phyloP scores from a whole-genome alignment of 306 rosid species.

The Begonia loranthoides region DNA sequence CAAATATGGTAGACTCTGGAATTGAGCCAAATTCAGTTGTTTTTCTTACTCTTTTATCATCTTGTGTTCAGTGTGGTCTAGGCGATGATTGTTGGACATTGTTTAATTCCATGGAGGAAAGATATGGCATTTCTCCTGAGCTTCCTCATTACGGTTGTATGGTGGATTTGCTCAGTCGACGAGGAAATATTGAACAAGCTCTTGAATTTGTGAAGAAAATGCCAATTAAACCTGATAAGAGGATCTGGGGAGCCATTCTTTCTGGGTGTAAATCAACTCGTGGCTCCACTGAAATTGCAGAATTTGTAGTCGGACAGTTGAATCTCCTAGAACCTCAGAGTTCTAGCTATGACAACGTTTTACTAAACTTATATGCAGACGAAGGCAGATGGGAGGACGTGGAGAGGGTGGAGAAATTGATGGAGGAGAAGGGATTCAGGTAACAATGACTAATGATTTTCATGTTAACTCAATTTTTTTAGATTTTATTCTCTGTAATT shows the following conservation, averaged over 20 bases:
- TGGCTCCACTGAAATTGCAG: slow-evolving; percentile 7
- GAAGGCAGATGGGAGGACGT: slow-evolving; percentile 6
- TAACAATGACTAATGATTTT: neutral
- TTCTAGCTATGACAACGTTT: slow-evolving; percentile 1
- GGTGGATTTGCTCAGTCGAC: slow-evolving; percentile 8
- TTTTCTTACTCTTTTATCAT: slow-evolving; percentile 12
- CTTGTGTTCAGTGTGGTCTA: slow-evolving; percentile 12
- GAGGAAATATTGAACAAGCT: slow-evolving; percentile 10
- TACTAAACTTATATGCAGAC: slow-evolving; percentile 6
- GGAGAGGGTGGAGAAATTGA: slow-evolving; percentile 7
- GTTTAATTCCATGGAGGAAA: slow-evolving; percentile 13
- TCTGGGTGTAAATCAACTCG: slow-evolving; percentile 6
- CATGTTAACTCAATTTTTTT: slow-evolving; percentile 2
- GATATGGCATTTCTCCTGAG: slow-evolving; percentile 8
- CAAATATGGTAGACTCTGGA: slow-evolving; percentile 7
- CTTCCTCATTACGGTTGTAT: slow-evolving; percentile 13
- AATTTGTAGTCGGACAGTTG: slow-evolving; percentile 10
- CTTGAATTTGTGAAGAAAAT: slow-evolving; percentile 14
- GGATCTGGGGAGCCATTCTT: slow-evolving; percentile 12
- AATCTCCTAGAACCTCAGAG: neutral
- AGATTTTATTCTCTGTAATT: neutral
- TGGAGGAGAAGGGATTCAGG: slow-evolving; percentile 5
- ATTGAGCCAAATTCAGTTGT: slow-evolving; percentile 7
- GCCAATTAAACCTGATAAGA: slow-evolving; percentile 8
- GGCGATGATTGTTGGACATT: slow-evolving; percentile 12